Percentiles rank a stretch among this genome's conserved stretches.
Evolutionary conservation across 306 rosid species (phyloP).

Genomic region (Sindora glabra): DNA sequence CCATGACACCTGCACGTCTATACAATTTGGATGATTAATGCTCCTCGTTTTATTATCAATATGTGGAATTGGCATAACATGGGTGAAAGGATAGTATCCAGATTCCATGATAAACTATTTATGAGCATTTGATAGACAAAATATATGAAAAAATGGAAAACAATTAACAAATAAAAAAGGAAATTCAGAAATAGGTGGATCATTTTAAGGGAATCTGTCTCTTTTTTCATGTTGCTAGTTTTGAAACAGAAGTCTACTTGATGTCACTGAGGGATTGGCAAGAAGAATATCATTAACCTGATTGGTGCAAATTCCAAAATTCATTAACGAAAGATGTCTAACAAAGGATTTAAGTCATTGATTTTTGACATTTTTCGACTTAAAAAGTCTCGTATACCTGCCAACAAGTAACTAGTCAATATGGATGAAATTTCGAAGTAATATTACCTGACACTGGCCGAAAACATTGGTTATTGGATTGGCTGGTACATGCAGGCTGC

Average conservation of each 20-base stretch:
- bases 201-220: conserved; percentile 1
- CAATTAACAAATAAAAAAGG: background rate
- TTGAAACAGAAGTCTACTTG: background rate
- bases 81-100: background rate
- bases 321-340: too few relatives aligned
- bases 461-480: conserved; percentile 43
- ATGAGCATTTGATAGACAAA: background rate
- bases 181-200: background rate
- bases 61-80: conserved; percentile 1
- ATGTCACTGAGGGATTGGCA: background rate
- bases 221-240: conserved; percentile 1
- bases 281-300: background rate
- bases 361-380: too few relatives aligned
- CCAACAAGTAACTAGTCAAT: background rate
- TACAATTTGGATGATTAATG: conserved; percentile 18
- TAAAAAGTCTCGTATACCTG: too few relatives aligned
- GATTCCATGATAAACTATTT: background rate
- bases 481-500: conserved; percentile 44
- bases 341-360: too few relatives aligned
- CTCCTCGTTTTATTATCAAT: conserved; percentile 12
- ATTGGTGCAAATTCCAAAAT: background rate
- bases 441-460: conserved; percentile 50
- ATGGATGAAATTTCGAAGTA: background rate
- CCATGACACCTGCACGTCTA: conserved; percentile 84
- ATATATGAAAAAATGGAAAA: background rate